These are phyloP conservation scores for Phytopythium helicoides DNA, from an alignment of 352 stramenopile genomes.

Conservation along the genomic window DNA sequence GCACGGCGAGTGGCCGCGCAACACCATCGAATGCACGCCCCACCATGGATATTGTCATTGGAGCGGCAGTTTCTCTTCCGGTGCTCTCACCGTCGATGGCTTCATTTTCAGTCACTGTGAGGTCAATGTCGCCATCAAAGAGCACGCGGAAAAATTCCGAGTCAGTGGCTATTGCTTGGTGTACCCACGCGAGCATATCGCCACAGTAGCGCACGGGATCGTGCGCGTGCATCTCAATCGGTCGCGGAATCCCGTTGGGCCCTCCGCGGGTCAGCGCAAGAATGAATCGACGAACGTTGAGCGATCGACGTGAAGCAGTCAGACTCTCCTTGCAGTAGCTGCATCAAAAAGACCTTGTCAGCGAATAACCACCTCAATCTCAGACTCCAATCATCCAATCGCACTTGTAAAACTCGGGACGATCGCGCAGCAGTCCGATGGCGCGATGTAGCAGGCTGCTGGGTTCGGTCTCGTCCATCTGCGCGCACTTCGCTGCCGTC, in stretches of 20 bases:
- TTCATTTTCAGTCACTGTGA: neutral
- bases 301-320: constrained; percentile 39
- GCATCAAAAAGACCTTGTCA: constrained; percentile 1
- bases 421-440: constrained; percentile 60
- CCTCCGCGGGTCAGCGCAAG: constrained; percentile 70
- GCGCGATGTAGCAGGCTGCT: constrained; percentile 64
- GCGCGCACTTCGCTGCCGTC: constrained; percentile 75
- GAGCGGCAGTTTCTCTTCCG: neutral
- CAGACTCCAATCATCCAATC: neutral
- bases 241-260: constrained; percentile 66
- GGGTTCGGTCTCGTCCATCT: constrained; percentile 58
- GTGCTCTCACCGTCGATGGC: neutral
- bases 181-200: constrained; percentile 89
- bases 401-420: constrained; percentile 77
- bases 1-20: constrained; percentile 53
- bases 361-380: constrained; percentile 3
- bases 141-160: constrained; percentile 79
- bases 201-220: constrained; percentile 86
- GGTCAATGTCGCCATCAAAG: constrained; percentile 59
- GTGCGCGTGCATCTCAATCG: constrained; percentile 88
- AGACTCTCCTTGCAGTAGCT: constrained; percentile 86
- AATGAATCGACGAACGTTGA: constrained; percentile 78
- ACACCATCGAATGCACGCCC: constrained; percentile 59
- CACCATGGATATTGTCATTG: constrained; percentile 46
- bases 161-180: constrained; percentile 82